Evolutionary conservation across 2,329 filamentous ascomycete genomes (phyloP), one percentile per base, ranked within the genome.

Genomic region (Falciphora oryzae): DNA sequence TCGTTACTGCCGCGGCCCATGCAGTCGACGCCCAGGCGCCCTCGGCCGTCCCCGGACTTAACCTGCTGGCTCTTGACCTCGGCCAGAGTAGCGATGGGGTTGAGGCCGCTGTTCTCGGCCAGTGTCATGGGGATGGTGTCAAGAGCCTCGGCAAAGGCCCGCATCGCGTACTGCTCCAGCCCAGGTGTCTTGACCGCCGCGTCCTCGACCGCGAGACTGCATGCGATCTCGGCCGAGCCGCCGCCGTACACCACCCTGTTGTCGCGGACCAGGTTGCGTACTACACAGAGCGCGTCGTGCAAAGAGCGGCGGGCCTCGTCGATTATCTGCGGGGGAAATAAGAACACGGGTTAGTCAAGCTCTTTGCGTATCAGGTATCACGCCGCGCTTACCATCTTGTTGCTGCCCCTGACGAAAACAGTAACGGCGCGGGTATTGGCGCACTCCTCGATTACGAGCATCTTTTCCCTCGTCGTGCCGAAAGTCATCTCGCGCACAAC

Each of bases 161-260:
- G 91, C 94, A 99, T 99, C 69, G 94, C 93, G 78, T 99, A 99
- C 79, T 99, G 95, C 80, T 97, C 94, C 56, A 99, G 86, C n/a
- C 95, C 95, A 29, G 93, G 92, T 63, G 92, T 97, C 88, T 96
- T 92, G 73, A 93, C 89, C 58, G 94, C 94, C 31, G 92, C 94
- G 72, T 97, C 93, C 78, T 98, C 94, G 59, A 99, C 94, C 3
- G 95, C 95, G 64, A 99, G 81, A 28, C 93, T 96, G 83, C 96
- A 99, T 67, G 96, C 93, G 75, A 99, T 96, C 78, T 99, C 95
- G 61, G 95, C 94, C 35, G 95, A 92, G 78, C 96, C 95, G 72
- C 95, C 95, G 69, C 95, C 95, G 75, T 99, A 99, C 13, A 99
- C 95, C 62, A 99, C 93, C 66, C 95, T 90, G 83, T 97, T 98